Conservation (phyloP, 352 stramenopile genomes). For the Globisporangium parvum region DNA sequence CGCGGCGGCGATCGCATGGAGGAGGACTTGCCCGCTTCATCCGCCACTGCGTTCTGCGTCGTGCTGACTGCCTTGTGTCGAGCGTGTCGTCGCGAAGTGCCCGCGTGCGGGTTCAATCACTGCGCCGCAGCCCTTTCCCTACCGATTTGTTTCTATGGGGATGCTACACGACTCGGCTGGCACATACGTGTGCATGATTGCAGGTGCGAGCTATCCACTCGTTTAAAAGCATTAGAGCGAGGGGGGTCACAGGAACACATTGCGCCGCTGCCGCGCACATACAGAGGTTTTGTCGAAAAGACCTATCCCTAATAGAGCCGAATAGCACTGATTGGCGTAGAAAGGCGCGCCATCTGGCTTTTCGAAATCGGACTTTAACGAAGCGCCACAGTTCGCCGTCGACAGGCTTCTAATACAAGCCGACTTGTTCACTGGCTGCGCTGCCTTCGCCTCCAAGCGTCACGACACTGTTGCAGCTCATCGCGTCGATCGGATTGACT, state of each 20-base stretch:
- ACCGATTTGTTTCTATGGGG: neutral
- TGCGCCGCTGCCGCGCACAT: too few species aligned
- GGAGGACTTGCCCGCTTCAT: neutral
- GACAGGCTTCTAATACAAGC: constrained; percentile 1
- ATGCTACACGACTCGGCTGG: too few species aligned
- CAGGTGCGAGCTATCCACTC: too few species aligned
- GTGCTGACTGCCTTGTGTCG: neutral
- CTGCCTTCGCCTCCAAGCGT: constrained; percentile 11
- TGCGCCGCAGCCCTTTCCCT: neutral
- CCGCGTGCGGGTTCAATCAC: neutral
- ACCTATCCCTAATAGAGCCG: too few species aligned
- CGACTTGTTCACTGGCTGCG: constrained; percentile 11
- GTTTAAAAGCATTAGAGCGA: too few species aligned
- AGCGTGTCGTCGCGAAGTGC: neutral
- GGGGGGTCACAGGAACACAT: too few species aligned
- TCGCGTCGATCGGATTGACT: neutral
- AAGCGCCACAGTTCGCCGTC: neutral
- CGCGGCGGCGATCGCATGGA: neutral
- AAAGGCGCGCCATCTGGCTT: constrained; percentile 1
- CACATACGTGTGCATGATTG: too few species aligned
- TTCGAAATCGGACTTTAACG: neutral
- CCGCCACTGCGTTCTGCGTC: neutral
- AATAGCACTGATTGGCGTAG: too few species aligned
- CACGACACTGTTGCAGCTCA: neutral
- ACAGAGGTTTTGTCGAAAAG: too few species aligned